These are phyloP conservation scores for Grosmannia serpens DNA, from an alignment of 2,329 filamentous ascomycete species.

Conservation along the genomic window DNA sequence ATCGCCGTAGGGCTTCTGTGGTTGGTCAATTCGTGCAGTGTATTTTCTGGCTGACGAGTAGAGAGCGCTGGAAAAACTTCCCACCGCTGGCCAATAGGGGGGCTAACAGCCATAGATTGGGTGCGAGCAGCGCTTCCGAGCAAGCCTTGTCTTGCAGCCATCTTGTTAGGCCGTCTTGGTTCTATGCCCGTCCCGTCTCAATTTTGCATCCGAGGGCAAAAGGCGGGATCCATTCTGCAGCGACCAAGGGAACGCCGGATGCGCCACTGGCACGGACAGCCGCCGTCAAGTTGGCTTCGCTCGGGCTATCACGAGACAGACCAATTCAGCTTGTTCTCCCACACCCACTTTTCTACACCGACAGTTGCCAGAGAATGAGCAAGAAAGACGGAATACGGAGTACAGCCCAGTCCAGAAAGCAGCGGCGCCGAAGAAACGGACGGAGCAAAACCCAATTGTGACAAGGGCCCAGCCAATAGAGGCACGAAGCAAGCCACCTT, in stretches of 20 bases:
- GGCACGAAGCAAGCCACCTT: background rate
- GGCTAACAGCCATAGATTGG: background rate
- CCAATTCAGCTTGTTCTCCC: background rate
- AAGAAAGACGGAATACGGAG: background rate
- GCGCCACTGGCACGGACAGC: background rate
- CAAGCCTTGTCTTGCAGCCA: background rate
- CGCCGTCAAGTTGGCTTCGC: background rate
- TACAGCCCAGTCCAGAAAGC: background rate
- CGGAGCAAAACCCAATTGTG: background rate
- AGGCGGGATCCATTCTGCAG: background rate
- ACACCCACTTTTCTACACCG: conserved; percentile 5
- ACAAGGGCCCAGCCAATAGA: conserved; percentile 2
- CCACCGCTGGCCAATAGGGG: background rate
- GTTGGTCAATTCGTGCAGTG: background rate
- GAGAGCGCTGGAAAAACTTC: background rate
- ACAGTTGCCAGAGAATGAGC: conserved; percentile 1
- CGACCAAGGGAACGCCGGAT: background rate
- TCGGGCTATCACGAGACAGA: background rate
- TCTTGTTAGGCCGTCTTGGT: background rate
- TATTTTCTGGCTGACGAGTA: background rate
- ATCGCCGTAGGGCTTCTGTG: background rate
- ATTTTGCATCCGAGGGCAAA: background rate
- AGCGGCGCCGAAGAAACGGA: background rate
- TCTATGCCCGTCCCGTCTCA: background rate
- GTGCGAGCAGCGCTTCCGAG: background rate